These are phyloP conservation scores for Megacollybia marginata DNA, from an alignment of 768 basidiomycete species.

Conservation along the genomic window DNA sequence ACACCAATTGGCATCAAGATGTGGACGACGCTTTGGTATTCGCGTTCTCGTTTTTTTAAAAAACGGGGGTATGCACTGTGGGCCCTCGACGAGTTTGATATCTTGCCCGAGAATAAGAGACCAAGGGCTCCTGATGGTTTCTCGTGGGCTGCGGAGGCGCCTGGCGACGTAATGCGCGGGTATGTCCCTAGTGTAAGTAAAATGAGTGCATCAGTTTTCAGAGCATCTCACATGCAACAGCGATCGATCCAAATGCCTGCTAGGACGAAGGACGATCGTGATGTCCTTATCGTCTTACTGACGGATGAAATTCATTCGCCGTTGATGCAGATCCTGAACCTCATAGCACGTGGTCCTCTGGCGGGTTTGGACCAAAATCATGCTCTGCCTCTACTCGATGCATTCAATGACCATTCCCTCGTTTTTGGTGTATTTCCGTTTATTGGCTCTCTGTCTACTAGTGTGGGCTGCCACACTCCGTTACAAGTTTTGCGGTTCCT, in stretches of 20 bases:
- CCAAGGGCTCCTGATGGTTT: constrained; percentile 3
- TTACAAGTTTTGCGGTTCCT: background rate
- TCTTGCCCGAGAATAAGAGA: constrained; percentile 5
- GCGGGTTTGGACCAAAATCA: constrained; percentile 1
- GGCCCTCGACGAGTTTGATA: too few species aligned
- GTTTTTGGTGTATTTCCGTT: constrained; percentile 2
- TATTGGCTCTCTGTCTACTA: background rate
- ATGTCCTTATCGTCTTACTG: constrained; percentile 1
- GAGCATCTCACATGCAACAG: background rate
- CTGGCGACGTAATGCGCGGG: background rate
- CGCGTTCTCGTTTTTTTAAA: too few species aligned
- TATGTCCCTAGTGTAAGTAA: background rate
- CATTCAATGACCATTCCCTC: background rate
- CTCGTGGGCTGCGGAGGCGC: background rate
- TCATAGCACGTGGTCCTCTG: background rate
- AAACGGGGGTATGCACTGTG: too few species aligned
- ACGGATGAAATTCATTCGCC: background rate
- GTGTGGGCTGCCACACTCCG: background rate
- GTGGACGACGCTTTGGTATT: too few species aligned
- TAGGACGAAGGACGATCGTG: background rate
- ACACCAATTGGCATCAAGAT: too few species aligned
- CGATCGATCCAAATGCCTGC: background rate
- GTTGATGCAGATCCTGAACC: background rate
- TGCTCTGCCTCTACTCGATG: constrained; percentile 1
- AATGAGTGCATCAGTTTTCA: background rate